Base-by-base conservation (phyloP, 1,284 basidiomycete species). In the Microbotryum lychnidis-dioicae region DNA sequence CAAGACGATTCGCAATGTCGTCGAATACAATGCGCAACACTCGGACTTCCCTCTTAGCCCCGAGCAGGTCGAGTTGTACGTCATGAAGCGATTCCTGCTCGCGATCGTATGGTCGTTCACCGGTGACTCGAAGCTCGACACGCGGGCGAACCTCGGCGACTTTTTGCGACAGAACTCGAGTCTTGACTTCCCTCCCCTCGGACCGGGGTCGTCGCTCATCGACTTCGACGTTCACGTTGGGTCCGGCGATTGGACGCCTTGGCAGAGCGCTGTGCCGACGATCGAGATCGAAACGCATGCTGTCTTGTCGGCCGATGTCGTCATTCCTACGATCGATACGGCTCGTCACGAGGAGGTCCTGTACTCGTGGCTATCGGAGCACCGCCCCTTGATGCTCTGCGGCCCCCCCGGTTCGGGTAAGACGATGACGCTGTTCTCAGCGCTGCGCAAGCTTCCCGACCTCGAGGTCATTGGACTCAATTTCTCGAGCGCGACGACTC, bases 371-470 rank as follows among this genome's bases (percentile, higher is more conserved):
- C 80, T 99, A 3, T 93, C 92, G 0, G 97, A 98, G 75, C 94
- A 98, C 79, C 97, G 97, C 75, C 97, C 96, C 6, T 82, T 99
- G 60, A 90, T 99, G 84, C 83, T 99, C 25, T 99, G 96, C 75
- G 96, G 96, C 53, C 96, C 96, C 71, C 96, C 96, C 8, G 96
- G 96, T 73, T 97, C 94, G 27, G 96, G 96, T 47, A 99, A 99
- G 80, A 99, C 96, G 6, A 99, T 99, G 96, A 98, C 97, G 0
- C 80, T 99, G n/a, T 97, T 98, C 79, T 96, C 91, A 69, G 96
- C 97, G 6, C 82, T 99, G 42, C 86, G 96, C 60, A 98, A 98
- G 76, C 82, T 98, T 50, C 92, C 93, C 4, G 92, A 98, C 75
- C 92, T 99, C 86, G 96, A 98, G 74, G 91, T 98, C 53, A 93